Percentiles rank a stretch among this genome's conserved stretches.
These are phyloP conservation scores for Euphorbia peplus DNA, from an alignment of 345 rosid genomes.

Conservation along the genomic window DNA sequence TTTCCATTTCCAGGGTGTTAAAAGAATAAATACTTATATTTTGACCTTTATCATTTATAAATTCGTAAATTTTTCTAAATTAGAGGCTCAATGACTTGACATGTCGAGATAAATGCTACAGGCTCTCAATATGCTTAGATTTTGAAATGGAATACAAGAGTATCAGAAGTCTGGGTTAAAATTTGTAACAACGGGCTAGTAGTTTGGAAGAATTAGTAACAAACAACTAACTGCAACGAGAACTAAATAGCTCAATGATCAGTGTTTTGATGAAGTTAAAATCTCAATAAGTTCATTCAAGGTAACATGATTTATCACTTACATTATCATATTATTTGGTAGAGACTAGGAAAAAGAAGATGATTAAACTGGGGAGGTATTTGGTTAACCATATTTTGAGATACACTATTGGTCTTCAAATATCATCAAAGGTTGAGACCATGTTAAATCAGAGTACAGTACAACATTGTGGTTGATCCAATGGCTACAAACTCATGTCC, in stretches of 20 bases:
- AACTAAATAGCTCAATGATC: not conserved
- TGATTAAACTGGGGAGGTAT: not conserved
- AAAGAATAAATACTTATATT: too few species aligned
- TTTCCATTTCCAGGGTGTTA: too few species aligned
- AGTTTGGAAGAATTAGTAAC: too few species aligned
- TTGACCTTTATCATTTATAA: too few species aligned
- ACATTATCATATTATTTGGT: not conserved
- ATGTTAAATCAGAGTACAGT: conserved; percentile 4
- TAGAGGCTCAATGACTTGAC: too few species aligned
- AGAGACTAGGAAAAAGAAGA: not conserved
- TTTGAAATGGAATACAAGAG: too few species aligned
- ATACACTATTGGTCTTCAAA: not conserved
- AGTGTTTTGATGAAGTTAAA: not conserved
- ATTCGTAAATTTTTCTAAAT: too few species aligned
- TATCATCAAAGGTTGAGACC: not conserved
- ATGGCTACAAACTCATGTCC: conserved; percentile 56
- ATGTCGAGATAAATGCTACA: too few species aligned
- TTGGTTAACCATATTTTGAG: not conserved
- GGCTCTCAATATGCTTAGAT: too few species aligned
- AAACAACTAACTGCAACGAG: too few species aligned
- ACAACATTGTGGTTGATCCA: conserved; percentile 7
- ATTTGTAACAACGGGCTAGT: too few species aligned
- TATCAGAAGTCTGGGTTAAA: too few species aligned
- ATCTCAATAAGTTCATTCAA: not conserved
- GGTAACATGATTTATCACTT: not conserved